A percentile compares a stretch with the other conserved stretches of the same genome.
Evolutionary conservation across 163 green algal species (phyloP).

Genomic region (Chlorella variabilis): DNA sequence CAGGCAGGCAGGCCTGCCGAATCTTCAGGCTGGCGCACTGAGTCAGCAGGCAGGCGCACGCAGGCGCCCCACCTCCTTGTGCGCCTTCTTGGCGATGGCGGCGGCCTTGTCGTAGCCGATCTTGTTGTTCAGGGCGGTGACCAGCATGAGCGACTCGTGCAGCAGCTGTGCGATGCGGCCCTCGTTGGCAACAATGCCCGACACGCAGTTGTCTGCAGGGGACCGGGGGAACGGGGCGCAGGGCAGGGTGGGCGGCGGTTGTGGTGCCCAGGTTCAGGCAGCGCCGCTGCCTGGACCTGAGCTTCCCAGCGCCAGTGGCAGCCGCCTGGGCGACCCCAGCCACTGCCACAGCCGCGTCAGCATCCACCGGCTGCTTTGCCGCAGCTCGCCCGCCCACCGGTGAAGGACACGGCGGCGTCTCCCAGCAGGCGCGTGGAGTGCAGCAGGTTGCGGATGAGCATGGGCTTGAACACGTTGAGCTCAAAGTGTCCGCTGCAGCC

Average conservation of each 20-base stretch:
- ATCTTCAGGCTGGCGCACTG: too few relatives aligned
- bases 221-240: background rate
- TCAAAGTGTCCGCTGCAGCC: conserved; percentile 94
- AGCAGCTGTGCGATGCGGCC: conserved; percentile 84
- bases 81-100: conserved; percentile 93
- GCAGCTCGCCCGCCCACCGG: conserved; percentile 24
- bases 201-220: conserved; percentile 37
- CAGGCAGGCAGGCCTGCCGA: background rate
- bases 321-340: too few relatives aligned
- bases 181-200: conserved; percentile 73
- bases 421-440: conserved; percentile 77
- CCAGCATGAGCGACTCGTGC: conserved; percentile 94
- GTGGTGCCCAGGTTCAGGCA: too few relatives aligned
- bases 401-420: conserved; percentile 86
- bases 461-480: conserved; percentile 98
- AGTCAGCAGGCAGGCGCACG: too few relatives aligned
- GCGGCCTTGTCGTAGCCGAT: conserved; percentile 96
- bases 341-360: background rate
- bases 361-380: background rate
- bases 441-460: conserved; percentile 83
- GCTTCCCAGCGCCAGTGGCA: too few relatives aligned
- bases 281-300: too few relatives aligned
- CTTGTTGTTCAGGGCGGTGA: conserved; percentile 87
- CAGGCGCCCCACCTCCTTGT: conserved; percentile 82
- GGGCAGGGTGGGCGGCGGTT: too few relatives aligned